These are phyloP conservation scores for Ceratocystis eucalypticola DNA, from an alignment of 2,329 filamentous ascomycete species.

Conservation along the genomic window DNA sequence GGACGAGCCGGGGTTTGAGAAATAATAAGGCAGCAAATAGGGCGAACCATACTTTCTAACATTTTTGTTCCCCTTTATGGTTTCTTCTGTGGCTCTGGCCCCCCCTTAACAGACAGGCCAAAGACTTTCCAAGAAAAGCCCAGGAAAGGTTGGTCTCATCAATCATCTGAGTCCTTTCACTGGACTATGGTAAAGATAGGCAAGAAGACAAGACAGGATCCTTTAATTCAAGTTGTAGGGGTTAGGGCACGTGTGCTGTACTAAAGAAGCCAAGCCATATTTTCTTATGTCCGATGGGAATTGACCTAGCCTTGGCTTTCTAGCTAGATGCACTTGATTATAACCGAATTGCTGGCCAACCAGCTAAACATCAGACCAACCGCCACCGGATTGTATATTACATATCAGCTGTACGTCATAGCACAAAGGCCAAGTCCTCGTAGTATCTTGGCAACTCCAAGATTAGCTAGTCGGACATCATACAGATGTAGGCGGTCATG, in stretches of 20 bases:
- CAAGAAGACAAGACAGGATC: not conserved
- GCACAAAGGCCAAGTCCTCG: not conserved
- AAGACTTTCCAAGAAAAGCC: not conserved
- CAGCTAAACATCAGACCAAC: not conserved
- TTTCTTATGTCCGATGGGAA: not conserved
- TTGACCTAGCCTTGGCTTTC: not conserved
- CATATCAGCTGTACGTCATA: not conserved
- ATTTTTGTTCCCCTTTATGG: no score
- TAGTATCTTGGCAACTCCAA: not conserved
- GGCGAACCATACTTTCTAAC: not conserved
- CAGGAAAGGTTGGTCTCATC: not conserved
- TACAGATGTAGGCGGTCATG: not conserved
- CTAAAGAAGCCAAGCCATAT: not conserved
- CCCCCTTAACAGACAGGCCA: not conserved
- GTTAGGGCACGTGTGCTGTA: no score
- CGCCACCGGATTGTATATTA: not conserved
- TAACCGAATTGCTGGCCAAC: not conserved
- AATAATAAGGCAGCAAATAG: not conserved
- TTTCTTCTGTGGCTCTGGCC: not conserved
- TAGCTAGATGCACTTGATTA: not conserved
- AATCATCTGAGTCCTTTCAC: not conserved
- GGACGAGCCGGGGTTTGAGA: not conserved
- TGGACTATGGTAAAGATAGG: not conserved
- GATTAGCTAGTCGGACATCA: not conserved
- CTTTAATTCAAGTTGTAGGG: conserved; percentile 1